These are phyloP conservation scores for Odonthalia washingtoniensis DNA, from an alignment of 31 red algal species.

Conservation along the genomic window DNA sequence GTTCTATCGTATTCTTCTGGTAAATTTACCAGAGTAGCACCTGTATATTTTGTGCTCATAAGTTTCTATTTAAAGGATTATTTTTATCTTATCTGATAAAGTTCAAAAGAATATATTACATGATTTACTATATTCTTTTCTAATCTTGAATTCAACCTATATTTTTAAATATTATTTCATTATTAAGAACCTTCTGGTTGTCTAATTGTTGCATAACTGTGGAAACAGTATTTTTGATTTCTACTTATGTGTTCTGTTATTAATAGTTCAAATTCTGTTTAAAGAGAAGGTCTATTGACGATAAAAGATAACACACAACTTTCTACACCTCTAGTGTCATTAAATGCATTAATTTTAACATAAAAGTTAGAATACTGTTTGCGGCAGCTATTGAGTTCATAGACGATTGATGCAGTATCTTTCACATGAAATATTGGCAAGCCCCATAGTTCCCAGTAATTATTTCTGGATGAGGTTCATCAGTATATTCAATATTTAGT, in stretches of 20 bases:
- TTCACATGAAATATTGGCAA: too few species aligned
- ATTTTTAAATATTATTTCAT: too few species aligned
- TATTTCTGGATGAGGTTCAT: too few species aligned
- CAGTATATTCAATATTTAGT: too few species aligned
- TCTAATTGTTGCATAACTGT: slow-evolving; percentile 42
- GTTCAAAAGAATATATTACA: too few species aligned
- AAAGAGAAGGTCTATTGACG: slow-evolving; percentile 23
- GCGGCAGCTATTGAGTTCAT: slow-evolving; percentile 32
- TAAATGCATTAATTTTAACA: slow-evolving; percentile 10
- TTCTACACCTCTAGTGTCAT: slow-evolving; percentile 33
- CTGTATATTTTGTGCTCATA: neutral
- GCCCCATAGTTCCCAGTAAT: too few species aligned
- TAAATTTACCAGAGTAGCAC: slow-evolving; percentile 11
- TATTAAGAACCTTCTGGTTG: too few species aligned
- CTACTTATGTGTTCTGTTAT: slow-evolving; percentile 21
- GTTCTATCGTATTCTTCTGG: neutral
- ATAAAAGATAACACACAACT: slow-evolving; percentile 47
- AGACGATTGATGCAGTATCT: slow-evolving; percentile 8
- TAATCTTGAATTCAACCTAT: too few species aligned
- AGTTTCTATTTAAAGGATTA: too few species aligned
- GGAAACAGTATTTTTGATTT: slow-evolving; percentile 34
- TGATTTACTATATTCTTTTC: too few species aligned
- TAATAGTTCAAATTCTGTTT: slow-evolving; percentile 28
- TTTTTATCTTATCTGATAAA: too few species aligned
- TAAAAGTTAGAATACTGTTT: slow-evolving; percentile 13